Conservation (phyloP, 2,329 filamentous ascomycete species). For the Trematosphaeria pertusa region DNA sequence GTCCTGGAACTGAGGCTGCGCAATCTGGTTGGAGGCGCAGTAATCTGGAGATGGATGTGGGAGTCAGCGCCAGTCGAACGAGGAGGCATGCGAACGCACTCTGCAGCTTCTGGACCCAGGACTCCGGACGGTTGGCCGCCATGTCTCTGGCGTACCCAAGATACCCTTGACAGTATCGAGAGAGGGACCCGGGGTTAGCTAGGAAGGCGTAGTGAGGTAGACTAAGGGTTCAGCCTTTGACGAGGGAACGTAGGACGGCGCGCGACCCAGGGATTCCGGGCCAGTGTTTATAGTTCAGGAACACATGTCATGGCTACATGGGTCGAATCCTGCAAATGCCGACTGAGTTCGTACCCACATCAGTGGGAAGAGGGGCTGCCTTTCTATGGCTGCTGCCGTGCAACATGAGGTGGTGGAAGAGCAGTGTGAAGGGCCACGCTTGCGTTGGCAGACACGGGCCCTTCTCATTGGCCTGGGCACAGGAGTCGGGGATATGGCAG, state of each 20-base stretch:
- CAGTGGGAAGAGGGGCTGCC: slow-evolving; percentile 25
- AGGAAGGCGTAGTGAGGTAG: too few relatives aligned
- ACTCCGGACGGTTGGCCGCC: slow-evolving; percentile 34
- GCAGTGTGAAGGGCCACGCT: slow-evolving; percentile 33
- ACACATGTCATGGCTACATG: slow-evolving; percentile 34
- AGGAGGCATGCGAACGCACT: slow-evolving; percentile 27
- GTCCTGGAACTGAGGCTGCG: slow-evolving; percentile 46
- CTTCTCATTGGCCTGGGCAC: slow-evolving; percentile 38
- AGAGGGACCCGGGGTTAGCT: not conserved
- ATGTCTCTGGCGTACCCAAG: slow-evolving; percentile 21
- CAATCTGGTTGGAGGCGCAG: slow-evolving; percentile 42
- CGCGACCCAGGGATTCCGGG: slow-evolving; percentile 26
- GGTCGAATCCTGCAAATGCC: slow-evolving; percentile 26
- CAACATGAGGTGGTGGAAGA: slow-evolving; percentile 21
- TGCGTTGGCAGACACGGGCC: slow-evolving; percentile 35
- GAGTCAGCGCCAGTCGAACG: slow-evolving; percentile 21
- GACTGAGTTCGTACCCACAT: slow-evolving; percentile 31
- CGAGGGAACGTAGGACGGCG: slow-evolving; percentile 28
- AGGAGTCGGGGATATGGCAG: slow-evolving; percentile 26
- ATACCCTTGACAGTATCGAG: not conserved
- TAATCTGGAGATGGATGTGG: slow-evolving; percentile 31
- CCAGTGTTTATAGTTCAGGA: slow-evolving; percentile 41
- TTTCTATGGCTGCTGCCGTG: slow-evolving; percentile 29
- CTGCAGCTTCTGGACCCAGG: slow-evolving; percentile 42
- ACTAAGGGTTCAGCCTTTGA: slow-evolving; percentile 30